Evolutionary conservation across 228 moss, liverwort and hornwort species (phyloP), one percentile per base, ranked within the genome.

Genomic region (Sphagnum magellanicum): DNA sequence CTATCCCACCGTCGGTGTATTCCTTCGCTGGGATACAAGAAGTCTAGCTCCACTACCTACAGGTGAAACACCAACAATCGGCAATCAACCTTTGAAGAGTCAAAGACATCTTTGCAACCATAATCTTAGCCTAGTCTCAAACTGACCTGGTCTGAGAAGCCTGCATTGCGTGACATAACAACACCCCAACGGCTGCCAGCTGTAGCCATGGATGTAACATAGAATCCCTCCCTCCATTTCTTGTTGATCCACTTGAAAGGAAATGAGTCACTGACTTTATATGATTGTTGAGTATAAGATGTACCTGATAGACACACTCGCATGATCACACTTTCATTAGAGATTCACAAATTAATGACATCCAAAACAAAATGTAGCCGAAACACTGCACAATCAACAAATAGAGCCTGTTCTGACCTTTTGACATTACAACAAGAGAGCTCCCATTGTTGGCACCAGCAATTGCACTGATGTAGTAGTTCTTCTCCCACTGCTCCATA

Each of bases 401-500:
- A 32, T 32, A 32, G 32, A 32, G 32, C 32, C 32, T 32, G 32
- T 32, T 59, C 15, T 8, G 72, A 98, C 97, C 97, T 89, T 93
- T 98, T 4, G 97, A 98, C 97, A 98, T 98, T 49, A 98, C 97
- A 74, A 98, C 97, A 72, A 98, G 87, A 63, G 97, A 98, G 76
- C 91, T 90, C 48, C 97, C 97, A 77, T 98, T 98, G 64, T 90
- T 98, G 6, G 97, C 93, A 87, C 97, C 97, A 51, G 97, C 97
- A 75, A 98, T 98, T 8, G 90, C 97, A 75, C 97, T 98, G 71
- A 98, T 98, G 78, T 98, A 98, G 67, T 88, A 98, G 66, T 98
- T 98, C 61, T 98, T 98, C 75, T 98, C 97, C 97, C 97, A 98
- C 70, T 98, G 93, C 62, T 98, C 97, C 97, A 98, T 92, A 47